These are phyloP conservation scores for Capsicum pubescens DNA, from an alignment of 257 asterid genomes.

Conservation along the genomic window DNA sequence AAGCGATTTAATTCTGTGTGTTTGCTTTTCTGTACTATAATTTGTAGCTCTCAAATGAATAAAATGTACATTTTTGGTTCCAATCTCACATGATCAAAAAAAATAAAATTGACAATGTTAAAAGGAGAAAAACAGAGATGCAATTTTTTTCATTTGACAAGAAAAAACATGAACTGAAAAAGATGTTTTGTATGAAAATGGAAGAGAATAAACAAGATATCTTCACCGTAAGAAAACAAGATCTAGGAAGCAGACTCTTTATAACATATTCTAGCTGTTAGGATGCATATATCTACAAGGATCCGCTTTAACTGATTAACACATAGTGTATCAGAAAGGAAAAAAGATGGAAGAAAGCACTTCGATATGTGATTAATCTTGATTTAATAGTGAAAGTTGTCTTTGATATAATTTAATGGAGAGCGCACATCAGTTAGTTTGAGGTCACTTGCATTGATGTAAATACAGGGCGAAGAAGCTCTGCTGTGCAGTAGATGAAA, in stretches of 20 bases:
- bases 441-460: constrained; percentile 1
- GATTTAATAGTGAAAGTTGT: background rate
- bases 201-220: background rate
- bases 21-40: no score
- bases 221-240: background rate
- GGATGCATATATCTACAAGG: background rate
- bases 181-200: background rate
- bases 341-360: background rate
- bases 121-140: background rate
- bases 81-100: background rate
- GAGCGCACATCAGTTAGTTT: background rate
- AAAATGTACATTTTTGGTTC: no score
- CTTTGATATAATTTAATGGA: constrained; percentile 3
- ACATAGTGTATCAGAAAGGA: background rate
- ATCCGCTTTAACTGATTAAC: background rate
- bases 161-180: background rate
- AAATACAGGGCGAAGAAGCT: background rate
- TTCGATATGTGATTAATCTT: background rate
- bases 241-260: background rate
- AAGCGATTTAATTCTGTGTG: no score
- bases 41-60: no score
- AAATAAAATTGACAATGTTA: background rate
- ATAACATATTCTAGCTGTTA: background rate
- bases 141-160: background rate
- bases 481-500: background rate